Conservation (phyloP, 176 grass and related monocot species). For the Dactylis glomerata region DNA sequence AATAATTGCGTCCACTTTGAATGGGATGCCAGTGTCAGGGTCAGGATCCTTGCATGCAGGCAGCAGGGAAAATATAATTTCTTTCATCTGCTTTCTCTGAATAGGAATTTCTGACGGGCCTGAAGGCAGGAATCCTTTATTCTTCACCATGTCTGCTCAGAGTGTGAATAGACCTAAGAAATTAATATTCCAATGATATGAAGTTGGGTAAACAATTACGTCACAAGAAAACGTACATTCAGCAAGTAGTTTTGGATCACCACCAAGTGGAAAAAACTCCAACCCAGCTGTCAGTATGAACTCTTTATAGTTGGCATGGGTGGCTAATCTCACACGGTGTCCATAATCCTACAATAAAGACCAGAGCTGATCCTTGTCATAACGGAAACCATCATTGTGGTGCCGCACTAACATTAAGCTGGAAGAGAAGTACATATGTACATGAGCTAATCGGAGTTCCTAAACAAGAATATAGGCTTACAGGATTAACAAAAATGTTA, state of each 20-base stretch:
- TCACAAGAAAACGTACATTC: constrained; percentile 51
- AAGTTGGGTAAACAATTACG: not conserved
- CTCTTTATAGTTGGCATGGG: constrained; percentile 97
- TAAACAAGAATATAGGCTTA: not conserved
- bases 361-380: not conserved
- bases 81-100: constrained; percentile 93
- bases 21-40: constrained; percentile 58
- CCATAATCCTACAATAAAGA: constrained; percentile 68
- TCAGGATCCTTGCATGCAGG: constrained; percentile 79
- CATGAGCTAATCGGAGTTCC: constrained; percentile 10
- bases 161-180: constrained; percentile 8
- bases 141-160: constrained; percentile 92
- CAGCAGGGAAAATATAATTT: constrained; percentile 87
- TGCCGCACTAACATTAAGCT: not conserved
- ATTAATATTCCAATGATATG: constrained; percentile 1
- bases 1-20: constrained; percentile 91
- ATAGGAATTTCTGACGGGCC: constrained; percentile 82
- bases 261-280: constrained; percentile 93
- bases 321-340: constrained; percentile 91
- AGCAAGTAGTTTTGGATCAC: constrained; percentile 93
- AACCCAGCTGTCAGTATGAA: constrained; percentile 83
- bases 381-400: not conserved
- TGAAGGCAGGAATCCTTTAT: constrained; percentile 96
- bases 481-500: constrained; percentile 21
- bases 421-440: constrained; percentile 19